A percentile compares a stretch with the other conserved stretches of the same genome.
These are phyloP conservation scores for Zangia roseola DNA, from an alignment of 768 basidiomycete species.

Conservation along the genomic window DNA sequence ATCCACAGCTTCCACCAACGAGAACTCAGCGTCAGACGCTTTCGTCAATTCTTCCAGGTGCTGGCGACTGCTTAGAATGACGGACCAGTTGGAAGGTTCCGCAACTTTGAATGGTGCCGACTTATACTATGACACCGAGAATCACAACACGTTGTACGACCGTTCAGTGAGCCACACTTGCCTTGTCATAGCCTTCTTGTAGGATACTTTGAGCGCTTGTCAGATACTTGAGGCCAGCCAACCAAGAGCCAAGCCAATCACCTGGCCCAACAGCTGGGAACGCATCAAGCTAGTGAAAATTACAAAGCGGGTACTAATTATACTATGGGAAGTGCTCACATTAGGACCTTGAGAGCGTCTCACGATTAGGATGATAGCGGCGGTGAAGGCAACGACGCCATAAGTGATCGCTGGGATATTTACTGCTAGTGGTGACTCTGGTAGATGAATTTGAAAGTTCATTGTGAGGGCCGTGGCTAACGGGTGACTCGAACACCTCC, in stretches of 20 bases:
- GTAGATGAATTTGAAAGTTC: no score
- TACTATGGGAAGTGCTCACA: no score
- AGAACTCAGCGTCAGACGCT: constrained; percentile 39
- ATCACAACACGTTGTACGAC: no score
- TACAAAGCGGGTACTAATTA: no score
- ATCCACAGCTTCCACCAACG: constrained; percentile 28
- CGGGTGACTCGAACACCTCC: no score
- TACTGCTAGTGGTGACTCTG: no score
- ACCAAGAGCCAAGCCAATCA: constrained; percentile 26
- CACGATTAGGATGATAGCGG: no score
- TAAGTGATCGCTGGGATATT: no score
- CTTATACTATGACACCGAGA: constrained; percentile 21
- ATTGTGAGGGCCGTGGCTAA: no score
- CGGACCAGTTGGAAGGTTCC: constrained; percentile 2
- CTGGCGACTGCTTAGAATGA: constrained; percentile 19
- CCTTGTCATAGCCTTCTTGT: constrained; percentile 32
- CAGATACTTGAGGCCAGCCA: constrained; percentile 14
- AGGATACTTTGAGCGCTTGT: constrained; percentile 18
- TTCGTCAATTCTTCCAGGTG: constrained; percentile 41
- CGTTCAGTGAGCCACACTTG: constrained; percentile 11
- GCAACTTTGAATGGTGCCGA: constrained; percentile 31
- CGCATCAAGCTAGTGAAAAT: constrained; percentile 16
- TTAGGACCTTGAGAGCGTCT: no score
- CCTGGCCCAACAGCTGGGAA: constrained; percentile 31
- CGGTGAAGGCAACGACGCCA: no score